A percentile compares a stretch with the other conserved stretches of the same genome.
Conservation (phyloP, 768 basidiomycete genomes). For the Mycena leptocephala region DNA sequence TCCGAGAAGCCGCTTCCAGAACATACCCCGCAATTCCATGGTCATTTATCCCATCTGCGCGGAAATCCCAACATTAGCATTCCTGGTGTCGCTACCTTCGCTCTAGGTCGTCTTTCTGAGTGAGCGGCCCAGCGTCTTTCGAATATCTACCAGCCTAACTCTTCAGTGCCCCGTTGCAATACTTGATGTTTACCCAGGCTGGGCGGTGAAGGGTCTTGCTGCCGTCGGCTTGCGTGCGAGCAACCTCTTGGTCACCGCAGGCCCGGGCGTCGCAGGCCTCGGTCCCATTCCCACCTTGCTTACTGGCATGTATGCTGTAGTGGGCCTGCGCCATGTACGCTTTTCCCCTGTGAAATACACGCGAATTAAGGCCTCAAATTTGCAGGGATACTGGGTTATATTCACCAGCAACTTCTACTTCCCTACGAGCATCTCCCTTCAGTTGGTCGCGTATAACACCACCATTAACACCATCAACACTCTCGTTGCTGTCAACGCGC, state of each 20-base stretch:
- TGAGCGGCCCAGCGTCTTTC: background rate
- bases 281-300: constrained; percentile 31
- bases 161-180: constrained; percentile 30
- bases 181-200: constrained; percentile 31
- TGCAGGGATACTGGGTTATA: constrained; percentile 20
- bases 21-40: no score
- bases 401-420: constrained; percentile 17
- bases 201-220: constrained; percentile 37
- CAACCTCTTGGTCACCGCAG: constrained; percentile 12
- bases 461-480: constrained; percentile 36
- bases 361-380: background rate
- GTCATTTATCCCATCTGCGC: background rate
- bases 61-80: background rate
- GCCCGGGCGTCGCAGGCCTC: constrained; percentile 28
- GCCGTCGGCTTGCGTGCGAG: constrained; percentile 32
- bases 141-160: background rate
- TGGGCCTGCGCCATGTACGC: constrained; percentile 25
- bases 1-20: background rate
- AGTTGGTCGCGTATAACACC: constrained; percentile 33
- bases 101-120: constrained; percentile 26
- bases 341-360: background rate
- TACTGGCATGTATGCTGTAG: constrained; percentile 35
- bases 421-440: constrained; percentile 15
- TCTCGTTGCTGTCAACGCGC: constrained; percentile 37
- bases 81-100: constrained; percentile 1